Base-by-base conservation (phyloP, 2,329 filamentous ascomycete genomes). In the Fusarium fracticaudum region DNA sequence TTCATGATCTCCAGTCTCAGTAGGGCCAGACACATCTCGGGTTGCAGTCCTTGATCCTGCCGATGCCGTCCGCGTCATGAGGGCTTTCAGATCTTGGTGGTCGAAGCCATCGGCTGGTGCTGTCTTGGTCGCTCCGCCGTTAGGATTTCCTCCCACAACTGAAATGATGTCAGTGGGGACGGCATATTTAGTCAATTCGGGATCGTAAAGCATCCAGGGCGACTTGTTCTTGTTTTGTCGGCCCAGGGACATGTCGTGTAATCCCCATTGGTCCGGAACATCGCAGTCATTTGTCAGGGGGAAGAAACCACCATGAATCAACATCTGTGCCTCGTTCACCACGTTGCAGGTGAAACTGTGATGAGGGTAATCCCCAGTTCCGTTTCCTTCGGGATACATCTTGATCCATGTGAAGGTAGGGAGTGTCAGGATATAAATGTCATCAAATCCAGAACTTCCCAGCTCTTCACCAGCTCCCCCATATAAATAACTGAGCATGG, bases 321-420 rank as follows among this genome's bases (percentile, higher is more conserved):
- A 79, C 90, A 92, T 91, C 77, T 92, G 90, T 12, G 86, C 84
- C 31, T 82, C 79, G 60, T 86, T 85, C 26, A 80, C 74, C 15
- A 91, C 87, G 73, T 90, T 90, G 76, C 89, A 91, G 55, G 84
- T 87, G 22, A 90, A 80, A 33, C 86, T 87, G 78, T 91, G 86
- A 72, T 90, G 88, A 20, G 85, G 85, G 43, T 82, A 83, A 44
- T 77, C 78, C 48, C 84, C 81, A 2, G 82, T 84, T 29, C 76
- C 76, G 64, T 84, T 81, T 54, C 77, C 80, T 51, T 80, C 80
- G 11, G 86, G 88, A 67, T 85, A 89, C 73, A 86, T 84, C 68
- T 87, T 87, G 67, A 90, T 87, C 90, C 90, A 92, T 13, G 84
- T 87, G 77, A 92, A 92, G 5, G 88, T 87, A 5, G 90, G 90